A percentile compares a stretch with the other conserved stretches of the same genome.
Evolutionary conservation across 2,329 filamentous ascomycete species (phyloP).

Genomic region (Eurotiales sp.): DNA sequence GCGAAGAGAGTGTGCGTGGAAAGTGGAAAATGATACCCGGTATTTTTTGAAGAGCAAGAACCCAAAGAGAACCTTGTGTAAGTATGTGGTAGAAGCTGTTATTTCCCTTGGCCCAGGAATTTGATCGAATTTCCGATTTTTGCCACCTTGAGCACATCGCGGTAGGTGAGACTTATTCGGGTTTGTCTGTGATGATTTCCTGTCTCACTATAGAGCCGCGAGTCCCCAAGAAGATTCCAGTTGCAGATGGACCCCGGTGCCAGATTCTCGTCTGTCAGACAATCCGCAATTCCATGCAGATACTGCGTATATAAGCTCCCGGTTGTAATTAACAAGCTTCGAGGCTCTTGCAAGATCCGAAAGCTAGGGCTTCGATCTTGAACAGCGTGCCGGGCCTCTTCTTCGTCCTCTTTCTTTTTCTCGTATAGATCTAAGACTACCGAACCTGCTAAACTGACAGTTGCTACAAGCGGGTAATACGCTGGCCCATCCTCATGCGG

Average conservation of each 20-base stretch:
- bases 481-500: slow-evolving; percentile 89
- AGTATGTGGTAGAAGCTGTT: no score
- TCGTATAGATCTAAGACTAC: slow-evolving; percentile 74
- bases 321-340: slow-evolving; percentile 63
- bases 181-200: slow-evolving; percentile 48
- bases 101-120: slow-evolving; percentile 37
- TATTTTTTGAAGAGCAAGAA: slow-evolving; percentile 27
- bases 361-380: slow-evolving; percentile 32
- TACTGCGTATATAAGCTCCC: slow-evolving; percentile 53
- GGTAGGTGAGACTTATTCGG: slow-evolving; percentile 62
- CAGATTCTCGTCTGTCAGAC: slow-evolving; percentile 62
- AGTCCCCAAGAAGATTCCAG: slow-evolving; percentile 53
- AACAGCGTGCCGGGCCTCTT: slow-evolving; percentile 13
- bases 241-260: slow-evolving; percentile 51
- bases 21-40: slow-evolving; percentile 74
- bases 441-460: slow-evolving; percentile 75
- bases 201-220: slow-evolving; percentile 24
- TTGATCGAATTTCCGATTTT: slow-evolving; percentile 67
- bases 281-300: slow-evolving; percentile 57
- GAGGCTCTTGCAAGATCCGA: slow-evolving; percentile 75
- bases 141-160: slow-evolving; percentile 81
- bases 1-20: slow-evolving; percentile 55
- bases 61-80: no score
- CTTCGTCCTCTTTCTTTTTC: slow-evolving; percentile 44
- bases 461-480: slow-evolving; percentile 85